Evolutionary conservation across 1,284 basidiomycete species (phyloP).

Genomic region (Earliella scabrosa): DNA sequence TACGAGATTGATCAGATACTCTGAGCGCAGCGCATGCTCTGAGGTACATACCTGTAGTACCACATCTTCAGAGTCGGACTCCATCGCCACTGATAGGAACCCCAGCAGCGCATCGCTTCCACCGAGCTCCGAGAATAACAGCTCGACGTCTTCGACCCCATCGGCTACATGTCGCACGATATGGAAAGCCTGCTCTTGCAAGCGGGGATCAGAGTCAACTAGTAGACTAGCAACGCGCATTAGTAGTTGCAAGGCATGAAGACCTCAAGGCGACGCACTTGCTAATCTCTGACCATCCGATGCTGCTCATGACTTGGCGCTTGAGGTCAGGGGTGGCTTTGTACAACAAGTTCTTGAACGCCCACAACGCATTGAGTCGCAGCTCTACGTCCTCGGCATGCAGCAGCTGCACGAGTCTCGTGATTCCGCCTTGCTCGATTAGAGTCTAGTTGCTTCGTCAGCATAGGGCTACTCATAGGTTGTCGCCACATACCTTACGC

Average conservation of each 20-base stretch:
- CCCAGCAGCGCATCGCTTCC: constrained; percentile 48
- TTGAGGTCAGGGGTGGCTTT: constrained; percentile 66
- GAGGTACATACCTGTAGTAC: constrained; percentile 49
- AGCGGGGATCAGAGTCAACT: constrained; percentile 48
- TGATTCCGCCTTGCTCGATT: constrained; percentile 66
- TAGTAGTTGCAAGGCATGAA: background rate
- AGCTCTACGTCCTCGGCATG: constrained; percentile 58
- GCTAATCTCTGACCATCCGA: constrained; percentile 65
- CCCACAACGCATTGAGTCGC: constrained; percentile 76
- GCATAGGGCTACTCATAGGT: too few relatives aligned
- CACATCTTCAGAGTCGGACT: constrained; percentile 53
- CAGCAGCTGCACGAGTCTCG: constrained; percentile 63
- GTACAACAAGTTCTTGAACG: constrained; percentile 77
- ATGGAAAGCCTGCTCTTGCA: constrained; percentile 72
- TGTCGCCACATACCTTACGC: constrained; percentile 53
- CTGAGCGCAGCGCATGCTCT: background rate
- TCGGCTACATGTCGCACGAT: constrained; percentile 68
- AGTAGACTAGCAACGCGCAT: constrained; percentile 44
- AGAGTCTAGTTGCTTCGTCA: too few relatives aligned
- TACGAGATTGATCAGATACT: constrained; percentile 28
- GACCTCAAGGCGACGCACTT: constrained; percentile 43
- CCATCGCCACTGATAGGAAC: constrained; percentile 49
- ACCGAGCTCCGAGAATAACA: constrained; percentile 59
- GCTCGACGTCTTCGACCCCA: constrained; percentile 59
- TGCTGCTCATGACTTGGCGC: constrained; percentile 59